phyloP scores from a whole-genome alignment of 2,329 filamentous ascomycete species.

The Rhexocercosporidium sp. region DNA sequence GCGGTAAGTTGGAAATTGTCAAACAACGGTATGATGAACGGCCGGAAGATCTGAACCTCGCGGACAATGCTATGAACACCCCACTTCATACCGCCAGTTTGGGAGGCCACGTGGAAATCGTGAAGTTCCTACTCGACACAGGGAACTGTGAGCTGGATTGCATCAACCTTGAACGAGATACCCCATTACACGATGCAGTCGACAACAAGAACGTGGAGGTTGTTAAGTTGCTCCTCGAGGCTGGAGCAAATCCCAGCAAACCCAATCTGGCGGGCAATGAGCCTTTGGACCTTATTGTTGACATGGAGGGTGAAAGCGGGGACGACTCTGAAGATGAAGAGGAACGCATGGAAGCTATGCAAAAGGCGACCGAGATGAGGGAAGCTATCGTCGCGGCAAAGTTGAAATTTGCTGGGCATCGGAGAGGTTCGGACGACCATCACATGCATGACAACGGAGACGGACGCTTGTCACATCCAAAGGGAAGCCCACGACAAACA shows the following conservation, averaged over 20 bases:
- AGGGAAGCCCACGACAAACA: slow-evolving; percentile 63
- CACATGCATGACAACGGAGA: slow-evolving; percentile 47
- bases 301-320: slow-evolving; percentile 23
- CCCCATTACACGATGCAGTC: slow-evolving; percentile 92
- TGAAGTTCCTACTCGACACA: slow-evolving; percentile 82
- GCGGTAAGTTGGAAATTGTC: slow-evolving; percentile 80
- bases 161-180: slow-evolving; percentile 82
- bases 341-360: slow-evolving; percentile 16
- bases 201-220: slow-evolving; percentile 94
- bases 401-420: slow-evolving; percentile 55
- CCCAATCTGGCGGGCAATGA: slow-evolving; percentile 93
- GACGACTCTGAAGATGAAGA: slow-evolving; percentile 59
- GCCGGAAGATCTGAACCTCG: slow-evolving; percentile 85
- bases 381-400: slow-evolving; percentile 66
- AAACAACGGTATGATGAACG: slow-evolving; percentile 73
- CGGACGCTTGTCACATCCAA: slow-evolving; percentile 54
- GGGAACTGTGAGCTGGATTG: slow-evolving; percentile 74
- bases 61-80: slow-evolving; percentile 95
- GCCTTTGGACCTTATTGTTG: slow-evolving; percentile 82
- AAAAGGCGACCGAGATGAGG: slow-evolving; percentile 66
- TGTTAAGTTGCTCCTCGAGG: slow-evolving; percentile 80
- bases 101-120: slow-evolving; percentile 84
- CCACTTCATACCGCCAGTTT: slow-evolving; percentile 92
- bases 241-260: slow-evolving; percentile 89
- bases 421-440: slow-evolving; percentile 63